Conservation (phyloP, 108 stramenopile species). For the Cyclostephanos tholiformis region DNA sequence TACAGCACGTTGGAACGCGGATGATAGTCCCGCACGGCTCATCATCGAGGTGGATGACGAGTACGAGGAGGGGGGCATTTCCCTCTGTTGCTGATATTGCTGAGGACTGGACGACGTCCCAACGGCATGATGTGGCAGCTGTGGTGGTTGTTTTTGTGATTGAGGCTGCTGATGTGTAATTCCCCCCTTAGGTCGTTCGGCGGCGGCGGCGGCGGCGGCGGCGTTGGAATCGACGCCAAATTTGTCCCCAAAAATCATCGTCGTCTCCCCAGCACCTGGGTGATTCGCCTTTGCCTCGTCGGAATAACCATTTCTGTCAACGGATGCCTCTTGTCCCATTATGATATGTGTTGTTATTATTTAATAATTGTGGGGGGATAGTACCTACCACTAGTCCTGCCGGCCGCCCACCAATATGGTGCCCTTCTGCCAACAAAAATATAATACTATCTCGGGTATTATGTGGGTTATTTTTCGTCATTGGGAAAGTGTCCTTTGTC, state of each 20-base stretch:
- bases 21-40: slow-evolving; percentile 40
- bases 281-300: slow-evolving; percentile 9
- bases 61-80: not conserved
- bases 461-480: too few species aligned
- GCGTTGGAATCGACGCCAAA: slow-evolving; percentile 1
- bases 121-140: slow-evolving; percentile 12
- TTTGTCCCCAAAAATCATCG: slow-evolving; percentile 1
- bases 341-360: not conserved
- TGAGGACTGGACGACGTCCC: slow-evolving; percentile 3
- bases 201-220: not conserved
- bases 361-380: not conserved
- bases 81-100: slow-evolving; percentile 12
- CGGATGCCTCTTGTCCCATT: slow-evolving; percentile 48
- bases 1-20: slow-evolving; percentile 45
- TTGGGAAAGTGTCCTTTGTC: too few species aligned
- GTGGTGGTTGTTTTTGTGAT: slow-evolving; percentile 4
- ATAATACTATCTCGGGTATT: too few species aligned
- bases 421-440: too few species aligned
- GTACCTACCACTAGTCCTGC: too few species aligned
- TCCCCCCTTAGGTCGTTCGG: not conserved
- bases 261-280: slow-evolving; percentile 5
- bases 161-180: slow-evolving; percentile 8
- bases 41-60: slow-evolving; percentile 22
- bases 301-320: slow-evolving; percentile 15
- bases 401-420: too few species aligned